Evolutionary conservation across 2,329 filamentous ascomycete genomes (phyloP), one percentile per base, ranked within the genome.

Genomic region (Ceratocystis colombiana): DNA sequence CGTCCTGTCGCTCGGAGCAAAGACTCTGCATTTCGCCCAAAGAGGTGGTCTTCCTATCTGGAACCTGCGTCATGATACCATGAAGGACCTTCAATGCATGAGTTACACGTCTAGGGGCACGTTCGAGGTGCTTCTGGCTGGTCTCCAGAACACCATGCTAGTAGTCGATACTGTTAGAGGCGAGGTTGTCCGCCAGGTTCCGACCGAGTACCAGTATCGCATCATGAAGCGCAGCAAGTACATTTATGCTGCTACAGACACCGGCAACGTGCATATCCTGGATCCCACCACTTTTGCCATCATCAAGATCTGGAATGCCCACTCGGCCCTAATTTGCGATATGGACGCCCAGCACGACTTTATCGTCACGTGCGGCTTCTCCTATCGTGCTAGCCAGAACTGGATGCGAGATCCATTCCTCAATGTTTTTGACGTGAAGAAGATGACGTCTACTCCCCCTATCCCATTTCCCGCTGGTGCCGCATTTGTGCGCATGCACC

Each of bases 321-420:
- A 99, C 73, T 87, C 88, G 1, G 89, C 90, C 7, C 84, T 86
- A 64, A 89, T 99, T 73, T 96, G 90, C 74, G 93, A 97, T 74
- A 96, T 99, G 89, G 94, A 99, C 77, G 90, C 92, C 7, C 89
- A 94, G 73, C 90, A 94, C 72, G 93, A 97, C 74, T 94, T 94
- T 70, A 85, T 99, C 65, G 88, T 97, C 25, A 97, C 94, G 3
- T 99, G 94, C 74, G 94, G 94, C 45, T 96, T 90, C 76, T 96
- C 93, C 1, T 82, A 90, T 28, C 85, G 93, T 70, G 90, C 92
- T 72, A 76, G 77, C 1, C 78, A 79, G 66, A 85, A 85, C 50
- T 88, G 89, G 69, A 91, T 95, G 78, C 84, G 95, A 44, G 94
- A 99, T 73, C 90, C 91, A 0, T 86, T 97, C 67, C 90, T 96